Evolutionary conservation across 2,329 filamentous ascomycete genomes (phyloP).

Genomic region (Daldinia eschscholtzii): DNA sequence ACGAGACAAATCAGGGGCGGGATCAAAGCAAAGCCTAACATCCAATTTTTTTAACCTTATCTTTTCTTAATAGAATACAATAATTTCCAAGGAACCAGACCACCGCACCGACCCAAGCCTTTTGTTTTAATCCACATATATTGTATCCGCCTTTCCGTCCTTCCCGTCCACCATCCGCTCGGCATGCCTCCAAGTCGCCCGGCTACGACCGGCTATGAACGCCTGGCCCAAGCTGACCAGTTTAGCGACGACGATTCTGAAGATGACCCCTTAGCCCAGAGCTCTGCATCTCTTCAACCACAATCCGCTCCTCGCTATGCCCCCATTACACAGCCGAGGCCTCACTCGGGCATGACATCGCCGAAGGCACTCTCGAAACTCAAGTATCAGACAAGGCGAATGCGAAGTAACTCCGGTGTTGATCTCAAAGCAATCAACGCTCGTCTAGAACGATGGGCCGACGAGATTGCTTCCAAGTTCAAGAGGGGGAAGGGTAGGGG

Average conservation of each 20-base stretch:
- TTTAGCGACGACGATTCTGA: slow-evolving; percentile 80
- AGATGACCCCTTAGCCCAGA: slow-evolving; percentile 69
- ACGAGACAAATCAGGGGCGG: slow-evolving; percentile 34
- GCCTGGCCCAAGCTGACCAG: slow-evolving; percentile 84
- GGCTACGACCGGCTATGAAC: slow-evolving; percentile 85
- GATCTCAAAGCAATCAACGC: slow-evolving; percentile 99
- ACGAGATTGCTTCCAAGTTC: slow-evolving; percentile 97
- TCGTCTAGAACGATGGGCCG: slow-evolving; percentile 93
- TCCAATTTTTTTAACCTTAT: slow-evolving; percentile 1
- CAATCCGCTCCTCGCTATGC: slow-evolving; percentile 72
- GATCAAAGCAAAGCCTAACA: slow-evolving; percentile 26
- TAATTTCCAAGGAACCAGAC: slow-evolving; percentile 24
- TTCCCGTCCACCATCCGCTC: slow-evolving; percentile 11
- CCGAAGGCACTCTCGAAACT: slow-evolving; percentile 59
- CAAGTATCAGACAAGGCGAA: slow-evolving; percentile 62
- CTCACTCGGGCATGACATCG: slow-evolving; percentile 71
- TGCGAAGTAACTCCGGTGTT: slow-evolving; percentile 82
- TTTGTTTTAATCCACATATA: slow-evolving; percentile 1
- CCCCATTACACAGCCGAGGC: slow-evolving; percentile 71
- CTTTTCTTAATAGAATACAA: slow-evolving; percentile 40
- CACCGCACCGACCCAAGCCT: slow-evolving; percentile 6
- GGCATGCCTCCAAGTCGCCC: slow-evolving; percentile 77
- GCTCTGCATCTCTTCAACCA: slow-evolving; percentile 66
- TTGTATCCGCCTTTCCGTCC: slow-evolving; percentile 6
- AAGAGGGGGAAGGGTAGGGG: slow-evolving; percentile 85